Base-by-base conservation (phyloP, 129 eudicot genomes). In the Artemisia argyi region DNA sequence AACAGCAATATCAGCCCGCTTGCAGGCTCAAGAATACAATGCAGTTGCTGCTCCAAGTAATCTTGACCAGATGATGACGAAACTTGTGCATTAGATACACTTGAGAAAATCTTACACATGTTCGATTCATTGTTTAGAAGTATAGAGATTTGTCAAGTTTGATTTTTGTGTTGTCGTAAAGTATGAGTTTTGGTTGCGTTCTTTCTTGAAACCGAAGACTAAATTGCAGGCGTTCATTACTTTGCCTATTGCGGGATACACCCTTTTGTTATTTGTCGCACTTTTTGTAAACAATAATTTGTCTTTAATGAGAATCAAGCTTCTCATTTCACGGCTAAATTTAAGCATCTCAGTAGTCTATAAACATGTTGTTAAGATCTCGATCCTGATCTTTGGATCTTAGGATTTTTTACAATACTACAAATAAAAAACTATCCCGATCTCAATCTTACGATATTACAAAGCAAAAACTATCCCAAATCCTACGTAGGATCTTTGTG, bases 11-110 rank as follows among this genome's bases (percentile, higher is more conserved):
- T 60, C 48, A 48, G 14, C 8, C 28, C 73, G 22, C 48, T 68
- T 68, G 72, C 72, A 20, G 44, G 72, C 14, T 48, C 24, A 67
- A 49, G 15, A 32, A 9, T 52, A 28, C 26, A 11, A n/a, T 52
- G 30, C 51, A 35, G 74, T 2, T 24, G 46, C 46, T 39, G 46
- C 46, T 49, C 59, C 22, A 32, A 26, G 5, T 55, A 55, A 7
- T 39, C 79, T 52, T 55, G 48, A n/a, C 56, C 44, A 19, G 44
- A 18, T 73, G 55, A 63, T 51, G 78, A 35, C 35, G 19, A 73
- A 63, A 35, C 54, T 15, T 7, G 79, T 32, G 44, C 12, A 26
- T 35, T 7, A 74, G 35, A 55, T 20, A 39, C 24, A 30, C 39
- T 15, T 19, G 63, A 74, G 20, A 53, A n/a, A 2, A 12, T 3